Evolutionary conservation across 805 yeast genomes (phyloP), one percentile per base, ranked within the genome.

Genomic region (Candida quercuum): DNA sequence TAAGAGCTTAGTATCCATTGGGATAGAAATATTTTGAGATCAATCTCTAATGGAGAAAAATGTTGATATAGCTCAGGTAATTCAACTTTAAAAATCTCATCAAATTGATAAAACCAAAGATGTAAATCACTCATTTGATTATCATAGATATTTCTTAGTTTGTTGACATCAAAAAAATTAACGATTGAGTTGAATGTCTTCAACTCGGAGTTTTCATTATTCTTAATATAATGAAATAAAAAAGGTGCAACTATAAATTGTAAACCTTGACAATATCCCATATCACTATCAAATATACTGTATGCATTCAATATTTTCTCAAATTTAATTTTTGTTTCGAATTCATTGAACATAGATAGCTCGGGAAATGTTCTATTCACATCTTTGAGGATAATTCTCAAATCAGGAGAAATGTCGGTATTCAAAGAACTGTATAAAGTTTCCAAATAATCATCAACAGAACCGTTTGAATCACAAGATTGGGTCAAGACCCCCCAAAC

Each of bases 191-290:
- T 78, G 57, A 71, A 78, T 14, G 68, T 77, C 34, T 50, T 47
- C 47, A 63, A 57, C 52, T 53, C 66, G 45, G 52, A 41, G 10
- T 34, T 38, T 12, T 36, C 32, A 16, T 9, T 7, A 7, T 29
- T 7, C 3, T 13, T 24, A 19, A 6, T 51, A 56, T 64, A 64
- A 39, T 68, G 70, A 49, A 67, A 67, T 41, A 72, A 63, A 27
- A 78, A 59, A 5, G 78, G 76, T 2, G 81, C 83, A 11, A 77
- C 82, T 32, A 78, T 59, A 48, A 79, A 79, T 19, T 80, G 69
- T 15, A 79, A 59, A 6, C 86, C 86, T 54, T 78, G 86, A 52
- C 86, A 78, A 50, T 78, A 78, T 10, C 86, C 86, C 46, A 78
- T 72, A 46, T 78, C 81, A 36, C 69, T 68, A 56, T 78, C 84